A percentile compares a stretch with the other conserved stretches of the same genome.
Conservation (phyloP, 2,329 filamentous ascomycete genomes). For the Botrytis galanthina region DNA sequence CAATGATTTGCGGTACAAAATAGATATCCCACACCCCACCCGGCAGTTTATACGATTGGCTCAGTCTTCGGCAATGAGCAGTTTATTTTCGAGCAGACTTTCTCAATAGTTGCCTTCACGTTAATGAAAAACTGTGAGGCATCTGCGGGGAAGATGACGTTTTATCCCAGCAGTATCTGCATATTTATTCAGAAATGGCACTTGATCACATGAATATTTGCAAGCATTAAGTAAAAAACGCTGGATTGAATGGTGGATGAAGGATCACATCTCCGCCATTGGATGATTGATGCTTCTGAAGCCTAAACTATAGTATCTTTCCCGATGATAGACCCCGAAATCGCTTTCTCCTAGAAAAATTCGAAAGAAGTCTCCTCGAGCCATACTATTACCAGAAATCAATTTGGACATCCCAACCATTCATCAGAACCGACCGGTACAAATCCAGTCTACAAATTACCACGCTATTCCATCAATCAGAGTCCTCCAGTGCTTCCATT, state of each 20-base stretch:
- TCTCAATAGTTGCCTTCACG: not conserved
- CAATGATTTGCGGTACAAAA: not conserved
- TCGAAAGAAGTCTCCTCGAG: not conserved
- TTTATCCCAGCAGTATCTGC: not conserved
- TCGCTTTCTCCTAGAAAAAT: not conserved
- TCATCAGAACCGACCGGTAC: not conserved
- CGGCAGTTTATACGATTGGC: not conserved
- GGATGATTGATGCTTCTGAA: not conserved
- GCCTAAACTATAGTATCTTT: not conserved
- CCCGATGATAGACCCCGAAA: not conserved
- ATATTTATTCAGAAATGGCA: not conserved
- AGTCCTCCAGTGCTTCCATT: not conserved
- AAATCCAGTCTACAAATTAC: not conserved
- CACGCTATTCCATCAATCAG: not conserved
- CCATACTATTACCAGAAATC: not conserved
- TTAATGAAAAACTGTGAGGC: not conserved
- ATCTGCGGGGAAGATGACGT: not conserved
- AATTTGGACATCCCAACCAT: not conserved
- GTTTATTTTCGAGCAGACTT: not conserved
- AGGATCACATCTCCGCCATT: not conserved
- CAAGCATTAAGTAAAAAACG: not conserved
- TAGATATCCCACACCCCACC: not conserved
- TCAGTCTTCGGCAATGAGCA: not conserved
- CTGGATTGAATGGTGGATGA: slow-evolving; percentile 1
- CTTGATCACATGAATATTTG: not conserved